Evolutionary conservation across 345 rosid genomes (phyloP), one percentile per base, ranked within the genome.

Genomic region (Theobroma cacao): DNA sequence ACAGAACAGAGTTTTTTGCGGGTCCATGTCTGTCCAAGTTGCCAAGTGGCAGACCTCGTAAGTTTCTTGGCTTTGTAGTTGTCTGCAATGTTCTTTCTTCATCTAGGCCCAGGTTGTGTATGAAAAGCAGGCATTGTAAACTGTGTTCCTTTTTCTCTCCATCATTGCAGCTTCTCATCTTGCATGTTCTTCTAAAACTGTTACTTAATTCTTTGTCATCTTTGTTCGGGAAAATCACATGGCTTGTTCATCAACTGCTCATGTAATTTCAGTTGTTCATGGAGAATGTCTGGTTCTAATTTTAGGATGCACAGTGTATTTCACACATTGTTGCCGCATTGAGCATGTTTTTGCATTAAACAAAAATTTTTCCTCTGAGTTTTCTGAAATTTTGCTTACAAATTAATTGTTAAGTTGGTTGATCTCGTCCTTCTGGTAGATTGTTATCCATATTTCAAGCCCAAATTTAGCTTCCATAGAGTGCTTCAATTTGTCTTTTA

Each of bases 31-130:
- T 33, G 63, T 79, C 77, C 77, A 81, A 77, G 79, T 76, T 83
- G 45, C 87, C 43, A 26, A 80, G 52, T 71, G 84, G 79, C 81
- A 80, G 82, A 80, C 68, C 81, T 61, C 62, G 88, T 89, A 78
- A 80, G 89, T 84, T 78, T 78, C 73, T 61, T 61, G 13, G 33
- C 73, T 45, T 79, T 41, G 74, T 28, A 28, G 0, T 24, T 78
- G 9, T 59, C 2, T 56, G 28, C 13, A 56, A 12, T n/a, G 13
- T 38, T 67, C 6, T 26, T 12, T 0, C 11, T 63, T 60, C 14
- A 5, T 70, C 63, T n/a, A 3, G 5, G 38, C 24, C 33, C 4
- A 26, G 12, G 7, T 62, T 17, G 8, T 28, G 41, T 63, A 20
- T 60, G 6, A 24, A 26, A 22, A n/a, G 5, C 41, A 36, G 47